A percentile compares a stretch with the other conserved stretches of the same genome.
phyloP scores from a whole-genome alignment of 371 early-diverging fungal genomes.

The Rhizopus stolonifer region DNA sequence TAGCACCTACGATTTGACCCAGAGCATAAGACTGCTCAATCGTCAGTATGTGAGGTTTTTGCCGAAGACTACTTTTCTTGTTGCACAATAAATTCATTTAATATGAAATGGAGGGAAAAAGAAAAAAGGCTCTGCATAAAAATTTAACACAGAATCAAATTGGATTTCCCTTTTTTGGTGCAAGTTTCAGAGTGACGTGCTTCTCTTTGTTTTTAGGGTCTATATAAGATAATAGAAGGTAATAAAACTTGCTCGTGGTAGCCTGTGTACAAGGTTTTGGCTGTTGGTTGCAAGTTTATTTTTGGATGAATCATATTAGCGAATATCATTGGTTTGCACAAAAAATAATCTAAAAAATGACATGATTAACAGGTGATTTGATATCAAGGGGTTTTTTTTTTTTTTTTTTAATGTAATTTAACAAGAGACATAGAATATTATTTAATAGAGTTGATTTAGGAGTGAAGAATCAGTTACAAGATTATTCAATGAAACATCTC shows the following conservation, averaged over 20 bases:
- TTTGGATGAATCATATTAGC: no score
- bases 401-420: no score
- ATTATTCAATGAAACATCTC: constrained; percentile 18
- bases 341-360: no score
- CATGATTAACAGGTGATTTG: no score
- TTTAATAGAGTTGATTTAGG: constrained; percentile 19
- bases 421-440: no score
- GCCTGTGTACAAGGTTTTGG: no score
- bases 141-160: neutral
- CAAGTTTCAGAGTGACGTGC: constrained; percentile 4
- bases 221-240: no score
- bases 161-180: neutral
- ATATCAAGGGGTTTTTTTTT: no score
- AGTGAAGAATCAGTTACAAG: constrained; percentile 15
- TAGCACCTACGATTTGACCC: constrained; percentile 19
- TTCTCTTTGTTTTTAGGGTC: no score
- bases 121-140: constrained; percentile 4
- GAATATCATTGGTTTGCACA: no score
- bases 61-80: constrained; percentile 15
- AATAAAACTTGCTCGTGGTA: no score
- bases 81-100: constrained; percentile 19
- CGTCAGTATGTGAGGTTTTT: constrained; percentile 26
- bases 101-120: neutral
- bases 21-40: constrained; percentile 20
- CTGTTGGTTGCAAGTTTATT: no score